Conservation (phyloP, 768 basidiomycete species). For the Termitomyces sp. region DNA sequence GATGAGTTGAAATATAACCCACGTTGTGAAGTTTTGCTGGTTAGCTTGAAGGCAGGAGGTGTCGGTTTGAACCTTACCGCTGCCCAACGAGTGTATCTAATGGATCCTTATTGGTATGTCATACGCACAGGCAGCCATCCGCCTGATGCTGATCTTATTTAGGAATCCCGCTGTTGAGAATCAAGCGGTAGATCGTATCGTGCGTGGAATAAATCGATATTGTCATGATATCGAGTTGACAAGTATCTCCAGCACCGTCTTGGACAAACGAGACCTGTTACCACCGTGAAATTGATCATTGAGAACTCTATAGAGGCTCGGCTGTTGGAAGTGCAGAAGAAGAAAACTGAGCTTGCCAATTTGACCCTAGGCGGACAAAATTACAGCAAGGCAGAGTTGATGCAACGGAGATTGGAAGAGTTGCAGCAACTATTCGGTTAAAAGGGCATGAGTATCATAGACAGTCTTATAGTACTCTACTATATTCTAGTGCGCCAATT, state of each 20-base stretch:
- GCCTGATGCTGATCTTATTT: constrained; percentile 1
- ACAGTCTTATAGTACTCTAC: constrained; percentile 24
- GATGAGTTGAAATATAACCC: constrained; percentile 90
- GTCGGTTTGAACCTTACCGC: constrained; percentile 96
- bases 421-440: constrained; percentile 70
- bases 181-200: constrained; percentile 96
- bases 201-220: constrained; percentile 37
- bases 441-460: constrained; percentile 21
- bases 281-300: constrained; percentile 91
- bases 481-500: constrained; percentile 18
- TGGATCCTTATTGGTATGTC: constrained; percentile 92
- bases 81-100: constrained; percentile 89
- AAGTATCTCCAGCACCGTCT: constrained; percentile 72
- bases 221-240: background rate
- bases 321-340: constrained; percentile 88
- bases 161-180: constrained; percentile 98
- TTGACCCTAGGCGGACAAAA: constrained; percentile 84
- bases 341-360: constrained; percentile 93
- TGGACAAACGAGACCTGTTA: constrained; percentile 90
- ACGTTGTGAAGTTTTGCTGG: constrained; percentile 87
- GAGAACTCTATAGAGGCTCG: constrained; percentile 92
- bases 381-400: constrained; percentile 83
- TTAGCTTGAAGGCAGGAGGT: constrained; percentile 95
- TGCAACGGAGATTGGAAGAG: constrained; percentile 87
- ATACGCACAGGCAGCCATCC: background rate